Conservation (phyloP, 2,329 filamentous ascomycete species). For the Fulvia fulva region DNA sequence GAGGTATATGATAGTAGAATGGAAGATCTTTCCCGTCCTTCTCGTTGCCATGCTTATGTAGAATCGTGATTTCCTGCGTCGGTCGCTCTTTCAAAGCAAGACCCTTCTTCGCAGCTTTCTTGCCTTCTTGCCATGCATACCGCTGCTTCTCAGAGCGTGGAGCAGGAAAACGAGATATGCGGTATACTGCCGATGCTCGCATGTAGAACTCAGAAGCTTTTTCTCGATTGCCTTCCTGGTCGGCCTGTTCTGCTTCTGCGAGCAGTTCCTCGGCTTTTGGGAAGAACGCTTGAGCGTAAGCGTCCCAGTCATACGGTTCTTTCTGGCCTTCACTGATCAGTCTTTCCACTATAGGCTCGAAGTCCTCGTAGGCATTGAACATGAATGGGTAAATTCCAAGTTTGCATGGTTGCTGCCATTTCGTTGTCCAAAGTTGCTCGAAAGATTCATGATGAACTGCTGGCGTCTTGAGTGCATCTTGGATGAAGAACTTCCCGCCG, state of each 20-base stretch:
- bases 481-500: constrained; percentile 41
- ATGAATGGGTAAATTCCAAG: constrained; percentile 64
- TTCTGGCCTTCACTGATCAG: constrained; percentile 60
- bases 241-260: constrained; percentile 48
- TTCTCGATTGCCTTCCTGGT: constrained; percentile 45
- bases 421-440: constrained; percentile 63
- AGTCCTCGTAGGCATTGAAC: constrained; percentile 65
- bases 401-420: constrained; percentile 61
- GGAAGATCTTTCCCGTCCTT: constrained; percentile 57
- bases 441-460: constrained; percentile 47
- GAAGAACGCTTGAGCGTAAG: constrained; percentile 61
- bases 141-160: constrained; percentile 50
- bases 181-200: constrained; percentile 67
- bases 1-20: constrained; percentile 61
- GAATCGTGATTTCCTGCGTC: constrained; percentile 59
- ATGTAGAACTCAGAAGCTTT: constrained; percentile 61
- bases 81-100: constrained; percentile 51
- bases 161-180: constrained; percentile 67
- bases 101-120: constrained; percentile 59
- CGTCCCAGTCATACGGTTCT: constrained; percentile 59
- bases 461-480: constrained; percentile 40
- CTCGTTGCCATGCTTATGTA: constrained; percentile 50
- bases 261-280: constrained; percentile 58
- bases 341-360: constrained; percentile 63
- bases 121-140: constrained; percentile 62